Conservation (phyloP, 2,329 filamentous ascomycete genomes). For the Colletotrichum truncatum region DNA sequence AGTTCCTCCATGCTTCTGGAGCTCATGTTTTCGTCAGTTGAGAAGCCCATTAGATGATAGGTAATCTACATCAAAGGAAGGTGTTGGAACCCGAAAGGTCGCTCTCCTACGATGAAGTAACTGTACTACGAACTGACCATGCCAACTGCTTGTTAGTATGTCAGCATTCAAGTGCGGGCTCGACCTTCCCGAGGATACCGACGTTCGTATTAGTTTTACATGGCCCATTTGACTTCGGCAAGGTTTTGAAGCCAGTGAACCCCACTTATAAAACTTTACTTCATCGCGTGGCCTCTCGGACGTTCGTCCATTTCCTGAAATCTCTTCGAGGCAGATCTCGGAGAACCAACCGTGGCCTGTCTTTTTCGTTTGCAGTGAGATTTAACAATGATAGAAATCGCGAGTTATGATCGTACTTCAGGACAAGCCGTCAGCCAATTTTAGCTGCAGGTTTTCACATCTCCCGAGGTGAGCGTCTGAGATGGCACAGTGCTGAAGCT, state of each 20-base stretch:
- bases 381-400: no score
- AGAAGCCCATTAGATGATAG: no score
- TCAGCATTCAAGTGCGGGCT: no score
- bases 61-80: no score
- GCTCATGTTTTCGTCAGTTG: no score
- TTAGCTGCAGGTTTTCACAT: neutral
- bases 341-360: neutral
- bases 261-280: conserved; percentile 18
- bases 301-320: neutral
- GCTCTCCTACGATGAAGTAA: no score
- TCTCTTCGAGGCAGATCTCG: neutral
- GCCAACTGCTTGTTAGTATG: no score
- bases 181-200: neutral
- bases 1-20: no score
- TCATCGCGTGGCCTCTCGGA: neutral
- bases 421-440: neutral
- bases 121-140: no score
- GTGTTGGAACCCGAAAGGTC: no score
- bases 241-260: neutral
- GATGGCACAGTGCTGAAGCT: conserved; percentile 12
- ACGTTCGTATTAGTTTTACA: neutral
- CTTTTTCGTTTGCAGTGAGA: no score
- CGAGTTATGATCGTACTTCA: no score
- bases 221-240: neutral
- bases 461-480: neutral